A percentile compares a stretch with the other conserved stretches of the same genome.
Evolutionary conservation across 83 land plant species (phyloP).

Genomic region (Picea abies): DNA sequence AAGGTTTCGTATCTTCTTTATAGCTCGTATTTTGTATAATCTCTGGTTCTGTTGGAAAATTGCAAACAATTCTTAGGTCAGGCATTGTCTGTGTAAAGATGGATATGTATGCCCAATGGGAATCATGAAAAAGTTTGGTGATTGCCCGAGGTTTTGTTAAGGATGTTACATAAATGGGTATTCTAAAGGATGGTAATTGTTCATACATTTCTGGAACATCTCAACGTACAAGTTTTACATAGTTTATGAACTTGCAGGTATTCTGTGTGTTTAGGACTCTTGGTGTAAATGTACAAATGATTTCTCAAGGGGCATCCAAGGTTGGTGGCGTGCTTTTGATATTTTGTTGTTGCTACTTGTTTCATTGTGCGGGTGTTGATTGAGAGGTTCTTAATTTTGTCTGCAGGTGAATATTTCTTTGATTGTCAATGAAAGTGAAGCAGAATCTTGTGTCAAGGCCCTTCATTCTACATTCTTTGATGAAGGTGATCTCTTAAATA

Average conservation of each 20-base stretch:
- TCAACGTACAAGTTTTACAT: not conserved
- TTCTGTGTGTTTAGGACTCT: constrained; percentile 71
- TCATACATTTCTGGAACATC: not conserved
- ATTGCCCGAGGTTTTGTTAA: not conserved
- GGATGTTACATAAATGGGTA: not conserved
- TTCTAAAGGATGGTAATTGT: not conserved
- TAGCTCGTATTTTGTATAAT: not conserved
- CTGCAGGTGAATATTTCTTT: constrained; percentile 91
- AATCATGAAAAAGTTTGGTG: not conserved
- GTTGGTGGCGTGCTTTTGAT: constrained; percentile 22
- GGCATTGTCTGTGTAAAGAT: not conserved
- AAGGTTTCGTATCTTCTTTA: constrained; percentile 46
- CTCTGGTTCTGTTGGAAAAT: not conserved
- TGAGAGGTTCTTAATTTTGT: constrained; percentile 4
- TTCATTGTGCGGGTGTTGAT: not conserved
- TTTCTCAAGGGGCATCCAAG: constrained; percentile 99
- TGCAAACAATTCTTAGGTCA: not conserved
- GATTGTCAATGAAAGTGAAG: constrained; percentile 88
- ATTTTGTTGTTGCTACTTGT: no score
- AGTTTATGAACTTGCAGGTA: constrained; percentile 42
- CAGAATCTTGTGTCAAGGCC: constrained; percentile 78
- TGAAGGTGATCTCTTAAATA: constrained; percentile 14
- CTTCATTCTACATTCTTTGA: constrained; percentile 88
- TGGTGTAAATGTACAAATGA: constrained; percentile 97
- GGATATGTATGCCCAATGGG: not conserved